Base-by-base conservation (phyloP, 169 alveolate species). In the Babesia divergens region DNA sequence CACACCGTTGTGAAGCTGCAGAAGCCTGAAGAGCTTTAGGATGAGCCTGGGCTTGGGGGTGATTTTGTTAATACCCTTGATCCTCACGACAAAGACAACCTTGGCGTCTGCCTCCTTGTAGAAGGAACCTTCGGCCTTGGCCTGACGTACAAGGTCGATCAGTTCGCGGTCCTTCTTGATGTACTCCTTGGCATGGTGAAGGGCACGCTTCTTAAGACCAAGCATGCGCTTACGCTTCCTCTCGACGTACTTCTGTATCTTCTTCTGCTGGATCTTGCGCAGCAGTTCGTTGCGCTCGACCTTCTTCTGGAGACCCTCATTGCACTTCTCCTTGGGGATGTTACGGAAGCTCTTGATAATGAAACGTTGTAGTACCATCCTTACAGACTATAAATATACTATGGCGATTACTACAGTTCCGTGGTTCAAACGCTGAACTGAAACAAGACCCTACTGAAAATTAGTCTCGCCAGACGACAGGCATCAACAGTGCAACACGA, bases 1-100 rank as follows among this genome's bases (percentile, higher is more conserved):
- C 50, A 94, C 98, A 14, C 97, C 99, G 92, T 97, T 98, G 96
- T 98, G 98, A 79, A 98, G 83, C 94, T 98, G 99, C 64, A 96
- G 93, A 66, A 98, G 94, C 58, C 99, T 94, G 88, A 98, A 91
- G 51, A 98, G 93, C 89, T 96, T 96, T 72, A 98, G 83, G 65
- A 95, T 94, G 83, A 94, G 93, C 83, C 94, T 89, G 64, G 96
- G 97, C 79, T 95, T 96, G 52, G 99, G 99, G 71, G 97, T 94
- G 37, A 96, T 66, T 91, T 97, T 96, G 94, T 96, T 96, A 83
- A 97, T 96, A 94, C 99, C 97, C 88, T 90, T 95, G 70, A 95
- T 90, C 82, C 99, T 92, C 65, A 96, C 91, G 42, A 92, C 98
- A 74, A 97, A 92, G 38, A 94, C 97, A n/a, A 97, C 96, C 89